A percentile compares a stretch with the other conserved stretches of the same genome.
phyloP scores from a whole-genome alignment of 2,329 filamentous ascomycete species.

The Trichoderma hamatum region DNA sequence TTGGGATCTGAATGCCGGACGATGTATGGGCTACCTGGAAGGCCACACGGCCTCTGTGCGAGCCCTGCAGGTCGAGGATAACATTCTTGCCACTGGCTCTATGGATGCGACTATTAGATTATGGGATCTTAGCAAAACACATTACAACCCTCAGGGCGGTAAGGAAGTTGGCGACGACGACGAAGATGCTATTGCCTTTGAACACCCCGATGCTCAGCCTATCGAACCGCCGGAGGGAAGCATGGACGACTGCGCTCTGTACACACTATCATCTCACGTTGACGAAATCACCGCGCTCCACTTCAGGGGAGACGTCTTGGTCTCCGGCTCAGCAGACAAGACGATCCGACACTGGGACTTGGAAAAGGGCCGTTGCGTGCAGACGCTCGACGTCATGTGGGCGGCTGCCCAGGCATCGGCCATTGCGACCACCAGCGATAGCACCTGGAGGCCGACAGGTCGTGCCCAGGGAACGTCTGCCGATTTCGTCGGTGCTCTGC shows the following conservation, averaged over 20 bases:
- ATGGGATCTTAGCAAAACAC: conserved; percentile 91
- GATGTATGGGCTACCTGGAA: conserved; percentile 88
- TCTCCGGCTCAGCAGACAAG: conserved; percentile 96
- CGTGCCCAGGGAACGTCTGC: conserved; percentile 67
- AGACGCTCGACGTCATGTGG: conserved; percentile 97
- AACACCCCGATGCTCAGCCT: conserved; percentile 67
- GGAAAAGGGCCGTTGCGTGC: conserved; percentile 93
- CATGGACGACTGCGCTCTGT: conserved; percentile 88
- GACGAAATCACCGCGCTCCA: conserved; percentile 93
- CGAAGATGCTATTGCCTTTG: conserved; percentile 71
- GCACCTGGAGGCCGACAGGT: conserved; percentile 72
- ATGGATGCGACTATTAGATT: conserved; percentile 92
- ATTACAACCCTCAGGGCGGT: conserved; percentile 73
- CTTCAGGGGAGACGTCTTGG: conserved; percentile 84
- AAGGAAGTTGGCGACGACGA: conserved; percentile 61
- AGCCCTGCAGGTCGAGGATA: conserved; percentile 91
- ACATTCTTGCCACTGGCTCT: conserved; percentile 90
- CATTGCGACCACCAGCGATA: conserved; percentile 63
- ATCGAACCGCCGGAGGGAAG: conserved; percentile 75
- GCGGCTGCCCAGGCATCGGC: conserved; percentile 87
- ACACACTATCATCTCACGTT: conserved; percentile 85
- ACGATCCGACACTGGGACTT: conserved; percentile 97
- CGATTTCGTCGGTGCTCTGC: conserved; percentile 91
- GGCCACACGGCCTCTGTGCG: conserved; percentile 94
- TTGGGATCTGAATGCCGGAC: conserved; percentile 92